These are phyloP conservation scores for Leucosporidium scottii DNA, from an alignment of 768 basidiomycete genomes.

Conservation along the genomic window DNA sequence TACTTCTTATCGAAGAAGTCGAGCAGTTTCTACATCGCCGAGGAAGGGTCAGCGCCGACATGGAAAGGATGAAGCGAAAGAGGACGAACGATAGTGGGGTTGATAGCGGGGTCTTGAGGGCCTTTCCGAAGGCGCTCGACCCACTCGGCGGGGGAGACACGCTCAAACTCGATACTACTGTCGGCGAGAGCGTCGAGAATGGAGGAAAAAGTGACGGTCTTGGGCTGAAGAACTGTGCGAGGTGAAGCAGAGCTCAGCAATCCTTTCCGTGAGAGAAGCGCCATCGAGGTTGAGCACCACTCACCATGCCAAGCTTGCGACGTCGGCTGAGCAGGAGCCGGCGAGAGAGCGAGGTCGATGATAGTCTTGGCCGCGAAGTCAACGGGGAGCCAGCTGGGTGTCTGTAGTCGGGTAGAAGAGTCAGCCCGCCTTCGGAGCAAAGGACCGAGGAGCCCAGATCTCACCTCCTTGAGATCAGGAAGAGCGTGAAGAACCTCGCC, in stretches of 20 bases:
- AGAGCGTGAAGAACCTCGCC: slow-evolving; percentile 43
- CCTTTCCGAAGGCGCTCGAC: slow-evolving; percentile 40
- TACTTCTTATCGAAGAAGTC: slow-evolving; percentile 1
- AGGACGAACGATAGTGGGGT: neutral
- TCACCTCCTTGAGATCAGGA: slow-evolving; percentile 43
- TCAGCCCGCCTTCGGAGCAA: neutral
- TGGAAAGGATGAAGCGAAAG: too few species aligned
- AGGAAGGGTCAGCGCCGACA: neutral
- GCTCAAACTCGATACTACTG: slow-evolving; percentile 46
- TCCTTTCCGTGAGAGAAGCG: too few species aligned
- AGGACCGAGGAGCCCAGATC: slow-evolving; percentile 35
- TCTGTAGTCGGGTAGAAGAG: slow-evolving; percentile 32
- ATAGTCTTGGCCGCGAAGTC: slow-evolving; percentile 51
- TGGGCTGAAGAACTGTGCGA: neutral
- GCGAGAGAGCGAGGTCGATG: slow-evolving; percentile 45
- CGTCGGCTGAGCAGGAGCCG: slow-evolving; percentile 1
- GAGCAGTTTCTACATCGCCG: slow-evolving; percentile 1
- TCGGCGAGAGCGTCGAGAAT: slow-evolving; percentile 45
- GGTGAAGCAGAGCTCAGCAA: neutral
- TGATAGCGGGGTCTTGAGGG: slow-evolving; percentile 5
- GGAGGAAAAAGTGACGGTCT: slow-evolving; percentile 43
- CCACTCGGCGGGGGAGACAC: slow-evolving; percentile 45
- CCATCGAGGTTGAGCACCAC: slow-evolving; percentile 44
- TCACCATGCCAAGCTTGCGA: slow-evolving; percentile 42
- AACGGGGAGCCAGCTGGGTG: slow-evolving; percentile 53